Base-by-base conservation (phyloP, 179 eudicot genomes). In the Patellifolia procumbens region DNA sequence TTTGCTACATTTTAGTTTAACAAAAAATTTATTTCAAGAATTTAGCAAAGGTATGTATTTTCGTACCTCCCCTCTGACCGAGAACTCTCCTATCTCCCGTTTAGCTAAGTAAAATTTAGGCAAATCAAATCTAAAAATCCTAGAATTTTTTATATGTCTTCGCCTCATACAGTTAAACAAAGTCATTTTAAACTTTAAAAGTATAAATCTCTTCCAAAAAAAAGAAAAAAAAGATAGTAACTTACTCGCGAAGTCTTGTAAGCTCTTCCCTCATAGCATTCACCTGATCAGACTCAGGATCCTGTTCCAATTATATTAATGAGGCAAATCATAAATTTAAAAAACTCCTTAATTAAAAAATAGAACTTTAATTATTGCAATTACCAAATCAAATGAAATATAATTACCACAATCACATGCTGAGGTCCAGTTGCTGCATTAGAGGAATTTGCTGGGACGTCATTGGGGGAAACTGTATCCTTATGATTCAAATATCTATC, bases 191-290 rank as follows among this genome's bases (percentile, higher is more conserved):
- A n/a, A n/a, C n/a, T n/a, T n/a, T n/a, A 29, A 58, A 46, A 9
- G 16, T 7, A 19, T 7, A 5, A 34, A 8, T 65, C n/a, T n/a
- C n/a, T n/a, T n/a, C n/a, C n/a, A n/a, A n/a, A 35, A 2, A 15
- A 45, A 26, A 42, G n/a, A 3, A 46, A 24, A 2, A 46, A 34
- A 22, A 28, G 20, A 5, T 65, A 85, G 79, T 43, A 0, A 29
- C 83, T 45, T 68, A 81, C 84, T 26, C 24, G 66, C 69, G 83
- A 56, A 89, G 87, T 70, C 76, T 80, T 37, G 77, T 76, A 64
- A 87, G 39, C 76, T 91, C 89, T 65, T 85, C 90, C 78, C 78
- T 87, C 68, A 86, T 76, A 55, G 45, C 28, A 61, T 81, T 83
- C 42, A 78, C 69, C 8, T 39, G 8, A 72, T 89, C 87, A 75